These are phyloP conservation scores for Pyrus communis DNA, from an alignment of 306 rosid species.

Conservation along the genomic window DNA sequence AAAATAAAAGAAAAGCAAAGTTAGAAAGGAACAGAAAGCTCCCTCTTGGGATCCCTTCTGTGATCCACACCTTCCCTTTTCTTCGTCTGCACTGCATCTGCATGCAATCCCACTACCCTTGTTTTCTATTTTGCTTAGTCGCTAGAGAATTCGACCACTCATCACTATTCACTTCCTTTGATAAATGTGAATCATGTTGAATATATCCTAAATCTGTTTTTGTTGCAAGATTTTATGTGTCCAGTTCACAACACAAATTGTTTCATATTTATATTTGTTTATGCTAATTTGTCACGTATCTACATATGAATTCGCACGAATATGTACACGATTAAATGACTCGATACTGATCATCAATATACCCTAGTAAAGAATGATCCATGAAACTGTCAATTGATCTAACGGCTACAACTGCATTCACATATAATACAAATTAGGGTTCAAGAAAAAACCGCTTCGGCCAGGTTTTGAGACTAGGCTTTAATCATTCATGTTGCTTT, in stretches of 20 bases:
- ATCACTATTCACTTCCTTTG: background rate
- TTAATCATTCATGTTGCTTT: background rate
- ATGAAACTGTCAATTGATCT: background rate
- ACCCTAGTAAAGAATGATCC: background rate
- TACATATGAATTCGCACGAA: background rate
- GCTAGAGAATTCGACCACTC: background rate
- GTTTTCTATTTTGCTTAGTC: background rate
- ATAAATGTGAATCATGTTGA: background rate
- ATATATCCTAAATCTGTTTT: background rate
- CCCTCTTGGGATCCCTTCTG: conserved; percentile 1
- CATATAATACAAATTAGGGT: background rate
- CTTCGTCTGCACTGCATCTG: background rate
- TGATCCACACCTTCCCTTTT: conserved; percentile 6
- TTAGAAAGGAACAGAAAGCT: background rate
- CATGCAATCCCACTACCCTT: background rate
- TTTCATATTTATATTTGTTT: background rate
- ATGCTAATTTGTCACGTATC: background rate
- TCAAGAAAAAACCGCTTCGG: background rate
- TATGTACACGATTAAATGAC: background rate
- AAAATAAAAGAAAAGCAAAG: background rate
- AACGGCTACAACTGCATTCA: background rate
- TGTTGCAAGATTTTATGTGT: background rate
- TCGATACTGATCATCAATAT: background rate
- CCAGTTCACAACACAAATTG: background rate
- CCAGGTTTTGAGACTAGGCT: background rate